Base-by-base conservation (phyloP, 2,329 filamentous ascomycete genomes). In the Fusarium buharicum region DNA sequence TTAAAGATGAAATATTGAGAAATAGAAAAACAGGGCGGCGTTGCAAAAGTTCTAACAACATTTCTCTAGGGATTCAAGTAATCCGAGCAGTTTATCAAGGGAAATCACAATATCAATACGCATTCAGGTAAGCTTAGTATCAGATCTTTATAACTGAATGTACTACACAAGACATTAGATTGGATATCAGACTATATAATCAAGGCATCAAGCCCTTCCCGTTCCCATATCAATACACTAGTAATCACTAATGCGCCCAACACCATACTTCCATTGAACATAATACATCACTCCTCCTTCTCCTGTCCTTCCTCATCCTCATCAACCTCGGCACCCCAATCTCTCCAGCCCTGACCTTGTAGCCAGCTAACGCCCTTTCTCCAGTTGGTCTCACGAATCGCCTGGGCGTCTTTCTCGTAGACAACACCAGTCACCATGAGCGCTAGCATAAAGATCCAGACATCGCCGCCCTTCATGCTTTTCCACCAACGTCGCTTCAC, bases 401-500 rank as follows among this genome's bases (percentile, higher is more conserved):
- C 88, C 48, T 80, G 79, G 0, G 90, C 88, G 51, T 90, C 84
- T 22, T 83, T 80, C 78, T 96, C 91, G 70, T 94, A 92, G 2
- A 95, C 86, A 9, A 86, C 85, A 52, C 93, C 92, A 16, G 93
- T 86, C 16, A 93, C 76, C 68, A 91, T 91, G 77, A 97, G 81
- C 43, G 92, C 90, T 16, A 87, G 76, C 14, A 94, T 90, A 71
- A 98, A 93, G 4, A 98, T 79, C 79, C 90, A 85, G 6, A 97
- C 86, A 76, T 98, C 94, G 0, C 93, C 93, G 33, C 91, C 90
- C 69, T 84, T 86, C 73, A 95, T 83, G 11, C 91, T 91, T 64
- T 84, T 87, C 92, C 94, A 97, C 87, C 92, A 92, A 2, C 92
- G 85, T 30, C 89, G 82, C 86, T 98, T 98, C 51, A 90, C 86